Evolutionary conservation across 2,329 filamentous ascomycete genomes (phyloP), one percentile per base, ranked within the genome.

Genomic region (Colletotrichum nymphaeae): DNA sequence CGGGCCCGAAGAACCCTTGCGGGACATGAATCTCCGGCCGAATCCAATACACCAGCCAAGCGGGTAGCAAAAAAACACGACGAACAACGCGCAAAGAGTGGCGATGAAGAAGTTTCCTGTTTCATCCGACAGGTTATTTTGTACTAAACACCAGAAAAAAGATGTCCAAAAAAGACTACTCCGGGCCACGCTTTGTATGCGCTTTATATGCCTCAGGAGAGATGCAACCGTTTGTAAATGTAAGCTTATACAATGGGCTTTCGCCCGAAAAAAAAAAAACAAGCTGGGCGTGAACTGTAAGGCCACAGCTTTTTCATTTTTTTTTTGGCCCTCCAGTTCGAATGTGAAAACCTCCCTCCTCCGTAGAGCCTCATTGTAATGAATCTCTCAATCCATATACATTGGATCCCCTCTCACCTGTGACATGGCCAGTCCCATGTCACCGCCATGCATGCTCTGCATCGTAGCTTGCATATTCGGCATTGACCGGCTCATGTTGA

Each of bases 321-420:
- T 11, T 46, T 16, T 35, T 35, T n/a, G n/a, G 19, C 55, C 69
- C 69, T 63, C 58, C 37, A 24, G 16, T 55, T 26, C 55, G 16
- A 64, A 28, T 37, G 28, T 64, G 55, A 55, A 35, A 52, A 22
- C 28, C 26, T 16, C 22, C 49, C 28, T n/a, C 8, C 16, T 35
- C 30, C 16, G 12, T 57, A 4, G n/a, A 26, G 52, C 32, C 62
- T 22, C 3, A 67, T 14, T 32, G 30, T 24, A 19, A 55, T 8
- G 49, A 46, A 58, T 30, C 37, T 74, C 63, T 79, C 80, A 88
- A 75, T 88, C 86, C 84, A 88, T 85, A 77, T 87, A 89, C 86
- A 90, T 88, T 52, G 84, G 81, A 68, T 89, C 87, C 53, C 83
- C 81, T 59, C 84, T 82, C 46, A 87, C 83, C 37, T 84, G 83